Base-by-base conservation (phyloP, 2,329 filamentous ascomycete genomes). In the Incumbomyces delicatus region DNA sequence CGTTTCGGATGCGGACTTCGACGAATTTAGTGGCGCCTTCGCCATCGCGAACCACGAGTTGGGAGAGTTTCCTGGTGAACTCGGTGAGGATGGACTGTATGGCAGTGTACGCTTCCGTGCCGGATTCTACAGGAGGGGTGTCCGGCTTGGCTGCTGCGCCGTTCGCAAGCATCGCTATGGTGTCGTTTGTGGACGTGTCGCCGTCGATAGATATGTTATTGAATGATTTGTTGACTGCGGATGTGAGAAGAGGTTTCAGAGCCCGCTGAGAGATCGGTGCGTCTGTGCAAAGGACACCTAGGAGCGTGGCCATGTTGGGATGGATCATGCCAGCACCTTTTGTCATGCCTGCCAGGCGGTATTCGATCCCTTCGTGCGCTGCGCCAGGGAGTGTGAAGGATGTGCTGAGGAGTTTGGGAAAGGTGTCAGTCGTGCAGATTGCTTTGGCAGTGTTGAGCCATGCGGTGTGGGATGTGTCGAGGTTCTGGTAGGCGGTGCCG, bases 251-350 rank as follows among this genome's bases (percentile, higher is more conserved):
- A 0, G 74, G 66, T 41, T 81, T 78, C 49, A 95, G 77, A 8
- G 83, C 75, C 1, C 67, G 62, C 2, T 85, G 73, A 0, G 80
- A 74, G 59, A 96, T 78, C 27, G 88, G 85, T 1, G 84, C 90
- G 58, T 98, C 92, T 12, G 92, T 98, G 60, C 87, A 88, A 60
- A 96, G 77, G 51, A 96, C 84, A 45, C 87, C 88, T 31, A 98
- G 80, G 30, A 96, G 77, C 1, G 92, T 98, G 27, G 88, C 92
- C 89, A 98, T 95, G 72, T 98, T 96, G 40, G 92, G 92, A 62
- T 95, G 89, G 64, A 98, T 95, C 92, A 98, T 98, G 61, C 92
- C 92, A 4, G 92, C 92, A 48, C 92, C 92, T 71, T 98, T 98
- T 60, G 90, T 94, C 80, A 94, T 94, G 57, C 92, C 92, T 11